Conservation (phyloP, 495 filamentous ascomycete species). For the Cercophora sp. region DNA sequence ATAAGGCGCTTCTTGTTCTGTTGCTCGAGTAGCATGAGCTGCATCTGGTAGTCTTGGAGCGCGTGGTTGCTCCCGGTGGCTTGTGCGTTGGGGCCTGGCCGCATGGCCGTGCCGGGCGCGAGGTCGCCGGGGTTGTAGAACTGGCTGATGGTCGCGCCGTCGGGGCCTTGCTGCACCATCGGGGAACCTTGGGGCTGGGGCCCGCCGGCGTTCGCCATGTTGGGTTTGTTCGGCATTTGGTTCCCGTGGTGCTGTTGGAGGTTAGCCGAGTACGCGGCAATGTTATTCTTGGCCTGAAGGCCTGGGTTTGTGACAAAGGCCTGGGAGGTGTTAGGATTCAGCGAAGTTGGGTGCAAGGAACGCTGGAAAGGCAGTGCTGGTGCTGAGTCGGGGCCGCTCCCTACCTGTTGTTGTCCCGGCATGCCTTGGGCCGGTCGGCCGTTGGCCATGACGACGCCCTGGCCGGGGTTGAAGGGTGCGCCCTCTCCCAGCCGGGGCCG, state of each 20-base stretch:
- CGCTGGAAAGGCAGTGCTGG: conserved; percentile 67
- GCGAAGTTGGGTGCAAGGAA: conserved; percentile 68
- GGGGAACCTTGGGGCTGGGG: conserved; percentile 67
- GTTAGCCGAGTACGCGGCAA: conserved; percentile 81
- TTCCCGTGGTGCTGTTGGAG: conserved; percentile 75
- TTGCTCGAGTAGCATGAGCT: conserved; percentile 96
- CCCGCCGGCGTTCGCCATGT: conserved; percentile 50
- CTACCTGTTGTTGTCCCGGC: conserved; percentile 69
- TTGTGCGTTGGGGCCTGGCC: conserved; percentile 50
- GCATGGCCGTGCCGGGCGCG: conserved; percentile 49
- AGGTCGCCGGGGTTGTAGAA: conserved; percentile 60
- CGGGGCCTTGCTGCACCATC: conserved; percentile 70
- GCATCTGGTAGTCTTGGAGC: conserved; percentile 98
- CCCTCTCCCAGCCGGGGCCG: conserved; percentile 83
- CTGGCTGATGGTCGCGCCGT: conserved; percentile 57
- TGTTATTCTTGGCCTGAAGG: conserved; percentile 65
- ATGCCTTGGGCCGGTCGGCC: conserved; percentile 70
- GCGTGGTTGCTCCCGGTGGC: conserved; percentile 77
- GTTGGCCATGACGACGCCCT: conserved; percentile 70
- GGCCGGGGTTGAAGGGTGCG: conserved; percentile 61
- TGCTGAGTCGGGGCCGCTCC: conserved; percentile 46
- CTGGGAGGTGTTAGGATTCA: conserved; percentile 74
- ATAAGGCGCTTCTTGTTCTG: conserved; percentile 96
- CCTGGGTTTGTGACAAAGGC: conserved; percentile 61
- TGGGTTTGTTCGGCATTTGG: conserved; percentile 68